A percentile compares a stretch with the other conserved stretches of the same genome.
Evolutionary conservation across 768 basidiomycete genomes (phyloP).

Genomic region (Termitomyces sp.): DNA sequence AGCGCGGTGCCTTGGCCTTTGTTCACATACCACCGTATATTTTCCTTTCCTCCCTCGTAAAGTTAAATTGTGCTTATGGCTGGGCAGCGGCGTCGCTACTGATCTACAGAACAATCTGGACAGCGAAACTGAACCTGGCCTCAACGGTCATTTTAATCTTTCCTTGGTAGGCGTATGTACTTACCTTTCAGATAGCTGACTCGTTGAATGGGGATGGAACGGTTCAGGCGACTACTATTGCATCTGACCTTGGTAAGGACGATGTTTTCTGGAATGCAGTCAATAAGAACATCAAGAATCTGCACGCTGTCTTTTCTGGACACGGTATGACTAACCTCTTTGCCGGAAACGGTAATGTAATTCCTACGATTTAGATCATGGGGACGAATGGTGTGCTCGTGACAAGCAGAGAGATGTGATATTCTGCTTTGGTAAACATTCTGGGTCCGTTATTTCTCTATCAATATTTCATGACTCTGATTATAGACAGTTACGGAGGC

Average conservation of each 20-base stretch:
- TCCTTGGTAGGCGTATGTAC: background rate
- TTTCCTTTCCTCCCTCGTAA: background rate
- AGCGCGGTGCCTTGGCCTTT: conserved; percentile 59
- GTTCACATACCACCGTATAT: conserved; percentile 75
- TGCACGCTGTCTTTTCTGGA: conserved; percentile 67
- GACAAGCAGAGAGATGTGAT: conserved; percentile 58
- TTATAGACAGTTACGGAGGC: conserved; percentile 57
- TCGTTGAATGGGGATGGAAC: conserved; percentile 46
- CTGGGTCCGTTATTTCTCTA: conserved; percentile 43
- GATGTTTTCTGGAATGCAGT: conserved; percentile 60
- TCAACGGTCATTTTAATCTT: conserved; percentile 32
- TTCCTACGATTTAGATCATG: conserved; percentile 49
- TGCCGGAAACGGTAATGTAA: background rate
- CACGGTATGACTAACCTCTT: conserved; percentile 43
- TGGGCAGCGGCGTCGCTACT: conserved; percentile 18
- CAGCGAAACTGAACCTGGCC: conserved; percentile 35
- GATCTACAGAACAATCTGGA: conserved; percentile 32
- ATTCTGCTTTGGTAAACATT: conserved; percentile 79
- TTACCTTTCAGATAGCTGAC: conserved; percentile 39
- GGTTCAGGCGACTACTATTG: conserved; percentile 49
- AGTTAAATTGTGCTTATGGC: too few species aligned
- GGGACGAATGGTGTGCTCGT: conserved; percentile 76
- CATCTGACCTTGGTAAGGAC: conserved; percentile 42
- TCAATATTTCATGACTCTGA: background rate
- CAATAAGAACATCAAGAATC: conserved; percentile 55